Evolutionary conservation across 2,329 filamentous ascomycete genomes (phyloP).

Genomic region (Colletotrichum lini): DNA sequence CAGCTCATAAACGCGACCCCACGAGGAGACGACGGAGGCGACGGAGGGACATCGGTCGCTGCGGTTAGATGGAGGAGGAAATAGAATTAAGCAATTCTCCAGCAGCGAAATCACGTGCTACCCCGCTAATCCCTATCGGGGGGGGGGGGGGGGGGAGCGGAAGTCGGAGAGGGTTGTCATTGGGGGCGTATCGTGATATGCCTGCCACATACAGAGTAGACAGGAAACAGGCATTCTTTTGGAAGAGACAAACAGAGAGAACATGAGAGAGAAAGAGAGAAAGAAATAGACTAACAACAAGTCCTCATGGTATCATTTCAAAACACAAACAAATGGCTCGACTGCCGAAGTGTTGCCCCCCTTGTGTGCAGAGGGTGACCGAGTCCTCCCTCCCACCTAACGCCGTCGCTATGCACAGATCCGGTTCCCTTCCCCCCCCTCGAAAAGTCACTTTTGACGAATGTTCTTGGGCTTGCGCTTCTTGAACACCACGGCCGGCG

Average conservation of each 20-base stretch:
- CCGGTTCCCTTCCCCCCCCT: neutral
- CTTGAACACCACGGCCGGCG: slow-evolving; percentile 78
- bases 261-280: too few species aligned
- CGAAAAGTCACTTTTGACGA: slow-evolving; percentile 66
- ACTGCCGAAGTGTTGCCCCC: neutral
- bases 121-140: slow-evolving; percentile 7
- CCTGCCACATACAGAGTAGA: neutral
- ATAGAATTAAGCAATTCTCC: neutral
- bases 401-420: slow-evolving; percentile 31
- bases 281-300: neutral
- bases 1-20: neutral
- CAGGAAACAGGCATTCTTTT: too few species aligned
- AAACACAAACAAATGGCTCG: too few species aligned
- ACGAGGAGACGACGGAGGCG: neutral
- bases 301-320: neutral
- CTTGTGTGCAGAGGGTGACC: too few species aligned
- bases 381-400: neutral
- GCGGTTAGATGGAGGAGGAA: too few species aligned
- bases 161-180: neutral
- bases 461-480: slow-evolving; percentile 81
- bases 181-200: neutral
- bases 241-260: too few species aligned
- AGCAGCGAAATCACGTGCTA: slow-evolving; percentile 17
- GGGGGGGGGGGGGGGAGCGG: neutral
- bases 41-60: neutral